Percentiles rank a stretch among this genome's conserved stretches.
Conservation (phyloP, 2,329 filamentous ascomycete species). For the Colletotrichum cordylinicola region DNA sequence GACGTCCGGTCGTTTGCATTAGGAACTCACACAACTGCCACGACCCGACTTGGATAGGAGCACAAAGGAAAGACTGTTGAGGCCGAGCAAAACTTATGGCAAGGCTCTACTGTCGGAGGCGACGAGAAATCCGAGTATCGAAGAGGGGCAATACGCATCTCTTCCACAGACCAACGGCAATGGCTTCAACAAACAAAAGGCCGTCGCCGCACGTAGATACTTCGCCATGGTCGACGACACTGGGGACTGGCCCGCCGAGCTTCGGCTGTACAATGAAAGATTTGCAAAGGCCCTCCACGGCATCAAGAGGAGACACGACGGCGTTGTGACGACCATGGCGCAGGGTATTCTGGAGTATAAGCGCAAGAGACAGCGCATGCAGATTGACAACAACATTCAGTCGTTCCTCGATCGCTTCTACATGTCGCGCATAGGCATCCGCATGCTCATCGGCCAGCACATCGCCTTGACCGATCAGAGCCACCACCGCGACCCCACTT, state of each 20-base stretch:
- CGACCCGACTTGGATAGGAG: conserved; percentile 79
- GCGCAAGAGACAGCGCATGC: conserved; percentile 92
- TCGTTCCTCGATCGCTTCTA: conserved; percentile 98
- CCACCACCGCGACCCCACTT: conserved; percentile 86
- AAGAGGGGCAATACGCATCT: conserved; percentile 77
- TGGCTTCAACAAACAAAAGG: conserved; percentile 56
- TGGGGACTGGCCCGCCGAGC: conserved; percentile 89
- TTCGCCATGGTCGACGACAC: conserved; percentile 91
- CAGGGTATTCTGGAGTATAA: conserved; percentile 99
- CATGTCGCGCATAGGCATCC: conserved; percentile 98
- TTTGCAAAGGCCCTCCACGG: conserved; percentile 89
- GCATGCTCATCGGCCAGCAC: conserved; percentile 99
- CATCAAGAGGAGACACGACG: conserved; percentile 95
- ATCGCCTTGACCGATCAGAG: conserved; percentile 95
- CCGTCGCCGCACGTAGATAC: conserved; percentile 71
- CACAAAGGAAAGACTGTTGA: conserved; percentile 79
- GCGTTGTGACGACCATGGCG: conserved; percentile 96
- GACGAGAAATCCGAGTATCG: conserved; percentile 88
- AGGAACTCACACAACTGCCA: conserved; percentile 91
- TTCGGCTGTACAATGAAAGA: conserved; percentile 91
- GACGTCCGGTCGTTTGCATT: conserved; percentile 10
- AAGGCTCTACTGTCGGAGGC: conserved; percentile 78
- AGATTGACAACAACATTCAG: conserved; percentile 97
- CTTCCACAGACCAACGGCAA: conserved; percentile 48
- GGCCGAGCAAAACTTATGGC: conserved; percentile 61